phyloP scores from a whole-genome alignment of 2,329 filamentous ascomycete species.

The Magnaporthales sp. region DNA sequence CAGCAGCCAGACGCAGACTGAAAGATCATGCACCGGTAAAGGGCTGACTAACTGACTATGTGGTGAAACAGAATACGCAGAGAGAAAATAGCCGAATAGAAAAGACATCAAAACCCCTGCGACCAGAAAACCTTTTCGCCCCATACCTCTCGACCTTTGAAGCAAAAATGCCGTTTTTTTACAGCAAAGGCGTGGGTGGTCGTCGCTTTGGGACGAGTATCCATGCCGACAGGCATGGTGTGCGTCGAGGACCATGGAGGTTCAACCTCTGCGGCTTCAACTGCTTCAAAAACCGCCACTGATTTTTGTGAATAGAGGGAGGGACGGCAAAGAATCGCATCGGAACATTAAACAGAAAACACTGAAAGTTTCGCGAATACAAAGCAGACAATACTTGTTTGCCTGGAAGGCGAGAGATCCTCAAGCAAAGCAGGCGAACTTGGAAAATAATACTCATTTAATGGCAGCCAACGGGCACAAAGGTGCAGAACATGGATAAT shows the following conservation, averaged over 20 bases:
- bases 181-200: slow-evolving; percentile 35
- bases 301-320: neutral
- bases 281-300: slow-evolving; percentile 29
- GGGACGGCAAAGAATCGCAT: neutral
- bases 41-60: neutral
- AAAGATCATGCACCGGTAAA: neutral
- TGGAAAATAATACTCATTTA: no score
- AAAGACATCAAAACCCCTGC: neutral
- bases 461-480: no score
- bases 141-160: no score
- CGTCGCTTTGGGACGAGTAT: slow-evolving; percentile 42
- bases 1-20: no score
- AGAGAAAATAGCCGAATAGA: neutral
- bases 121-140: neutral
- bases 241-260: slow-evolving; percentile 41
- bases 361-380: no score
- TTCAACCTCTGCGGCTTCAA: slow-evolving; percentile 40
- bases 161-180: slow-evolving; percentile 36
- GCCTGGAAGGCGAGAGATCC: no score
- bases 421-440: no score
- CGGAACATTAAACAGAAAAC: no score
- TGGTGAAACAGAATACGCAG: neutral
- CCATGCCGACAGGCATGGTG: slow-evolving; percentile 33
- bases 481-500: no score
- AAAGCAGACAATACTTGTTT: no score